These are phyloP conservation scores for Rauvolfia tetraphylla DNA, from an alignment of 257 asterid genomes.

Conservation along the genomic window DNA sequence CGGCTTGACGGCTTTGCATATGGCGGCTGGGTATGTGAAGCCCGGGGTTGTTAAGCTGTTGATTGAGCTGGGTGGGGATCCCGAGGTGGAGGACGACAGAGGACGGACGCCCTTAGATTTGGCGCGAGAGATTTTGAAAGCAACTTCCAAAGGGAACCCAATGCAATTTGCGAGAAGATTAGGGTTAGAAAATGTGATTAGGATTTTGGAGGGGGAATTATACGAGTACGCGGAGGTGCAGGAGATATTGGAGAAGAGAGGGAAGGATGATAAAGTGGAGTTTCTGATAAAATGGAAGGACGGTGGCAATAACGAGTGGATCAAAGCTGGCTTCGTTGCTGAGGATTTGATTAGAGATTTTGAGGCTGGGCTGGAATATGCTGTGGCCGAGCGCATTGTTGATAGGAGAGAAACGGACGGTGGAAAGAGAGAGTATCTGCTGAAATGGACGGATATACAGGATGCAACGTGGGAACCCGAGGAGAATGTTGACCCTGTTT, in stretches of 20 bases:
- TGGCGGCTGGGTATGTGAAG: constrained; percentile 83
- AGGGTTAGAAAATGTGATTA: constrained; percentile 68
- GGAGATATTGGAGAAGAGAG: constrained; percentile 81
- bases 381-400: constrained; percentile 66
- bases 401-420: constrained; percentile 44
- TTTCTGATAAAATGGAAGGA: constrained; percentile 84
- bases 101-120: constrained; percentile 68
- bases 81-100: constrained; percentile 53
- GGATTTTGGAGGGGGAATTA: constrained; percentile 57
- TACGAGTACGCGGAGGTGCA: constrained; percentile 84
- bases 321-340: constrained; percentile 48
- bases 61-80: constrained; percentile 59
- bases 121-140: constrained; percentile 61
- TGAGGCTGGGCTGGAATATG: constrained; percentile 88
- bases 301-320: constrained; percentile 87
- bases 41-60: constrained; percentile 64
- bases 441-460: constrained; percentile 81
- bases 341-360: constrained; percentile 75
- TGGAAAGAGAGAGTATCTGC: constrained; percentile 65
- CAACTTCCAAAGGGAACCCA: constrained; percentile 60
- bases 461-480: constrained; percentile 90
- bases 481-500: constrained; percentile 76
- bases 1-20: constrained; percentile 76
- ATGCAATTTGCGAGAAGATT: constrained; percentile 74
- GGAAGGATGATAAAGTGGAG: constrained; percentile 69